Percentiles rank a stretch among this genome's conserved stretches.
Evolutionary conservation across 176 grass and related monocot species (phyloP).

Genomic region (Oryza coarctata): DNA sequence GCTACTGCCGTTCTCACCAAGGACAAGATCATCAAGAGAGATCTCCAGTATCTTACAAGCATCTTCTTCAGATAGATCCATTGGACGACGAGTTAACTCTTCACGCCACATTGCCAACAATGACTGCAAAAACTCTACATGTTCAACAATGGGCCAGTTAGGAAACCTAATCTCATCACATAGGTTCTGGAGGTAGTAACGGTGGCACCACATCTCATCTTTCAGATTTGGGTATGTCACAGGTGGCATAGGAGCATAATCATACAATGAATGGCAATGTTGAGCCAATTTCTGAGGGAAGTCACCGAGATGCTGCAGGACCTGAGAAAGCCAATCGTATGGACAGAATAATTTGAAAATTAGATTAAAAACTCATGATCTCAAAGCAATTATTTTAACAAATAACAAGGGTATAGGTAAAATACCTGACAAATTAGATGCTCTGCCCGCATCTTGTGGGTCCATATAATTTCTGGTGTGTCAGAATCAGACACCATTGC

Average conservation of each 20-base stretch:
- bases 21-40: conserved; percentile 86
- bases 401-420: conserved; percentile 15
- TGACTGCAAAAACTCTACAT: conserved; percentile 96
- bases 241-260: conserved; percentile 99
- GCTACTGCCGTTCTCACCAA: conserved; percentile 55
- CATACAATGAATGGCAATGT: conserved; percentile 95
- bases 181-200: conserved; percentile 93
- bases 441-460: conserved; percentile 98
- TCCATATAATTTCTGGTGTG: conserved; percentile 99
- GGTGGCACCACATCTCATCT: conserved; percentile 99
- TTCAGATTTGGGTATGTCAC: conserved; percentile 93
- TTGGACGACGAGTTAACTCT: conserved; percentile 95
- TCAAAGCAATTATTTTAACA: conserved; percentile 23
- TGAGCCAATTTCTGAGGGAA: conserved; percentile 97
- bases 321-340: conserved; percentile 56
- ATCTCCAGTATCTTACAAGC: conserved; percentile 98
- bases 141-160: conserved; percentile 98
- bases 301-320: conserved; percentile 96
- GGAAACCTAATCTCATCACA: conserved; percentile 99
- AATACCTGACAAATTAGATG: conserved; percentile 90
- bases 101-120: conserved; percentile 98
- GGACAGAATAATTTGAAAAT: conserved; percentile 18
- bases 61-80: conserved; percentile 98
- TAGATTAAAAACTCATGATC: conserved; percentile 20
- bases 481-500: conserved; percentile 99